These are phyloP conservation scores for Phytophthora podocarpi DNA, from an alignment of 352 stramenopile genomes.

Conservation along the genomic window DNA sequence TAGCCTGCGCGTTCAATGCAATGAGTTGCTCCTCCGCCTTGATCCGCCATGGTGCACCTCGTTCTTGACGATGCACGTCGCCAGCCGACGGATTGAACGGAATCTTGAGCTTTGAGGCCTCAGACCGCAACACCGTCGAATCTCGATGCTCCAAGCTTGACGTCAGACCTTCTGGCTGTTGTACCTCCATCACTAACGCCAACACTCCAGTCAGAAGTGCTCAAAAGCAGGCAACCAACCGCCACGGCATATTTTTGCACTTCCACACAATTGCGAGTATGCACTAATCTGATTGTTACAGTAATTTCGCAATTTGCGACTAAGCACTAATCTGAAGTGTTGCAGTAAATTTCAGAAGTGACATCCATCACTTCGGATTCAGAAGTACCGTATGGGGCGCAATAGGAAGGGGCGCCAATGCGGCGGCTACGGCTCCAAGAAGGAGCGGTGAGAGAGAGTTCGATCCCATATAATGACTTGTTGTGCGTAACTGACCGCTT, in stretches of 20 bases:
- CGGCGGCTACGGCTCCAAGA: slow-evolving; percentile 74
- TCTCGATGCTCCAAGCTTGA: slow-evolving; percentile 14
- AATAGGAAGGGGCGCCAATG: slow-evolving; percentile 78
- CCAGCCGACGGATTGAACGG: slow-evolving; percentile 62
- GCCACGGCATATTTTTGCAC: slow-evolving; percentile 6
- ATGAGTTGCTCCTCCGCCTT: slow-evolving; percentile 47
- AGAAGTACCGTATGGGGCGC: slow-evolving; percentile 71
- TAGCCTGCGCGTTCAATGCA: slow-evolving; percentile 45
- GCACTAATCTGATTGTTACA: too few relatives aligned
- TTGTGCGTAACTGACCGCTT: neutral
- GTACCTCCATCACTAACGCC: slow-evolving; percentile 1
- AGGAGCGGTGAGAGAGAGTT: slow-evolving; percentile 58
- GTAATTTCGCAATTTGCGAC: too few relatives aligned
- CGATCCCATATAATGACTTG: neutral
- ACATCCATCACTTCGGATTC: slow-evolving; percentile 7
- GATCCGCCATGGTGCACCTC: slow-evolving; percentile 54
- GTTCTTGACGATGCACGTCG: slow-evolving; percentile 67
- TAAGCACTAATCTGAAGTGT: slow-evolving; percentile 10
- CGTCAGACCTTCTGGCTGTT: neutral
- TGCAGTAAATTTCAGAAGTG: slow-evolving; percentile 2
- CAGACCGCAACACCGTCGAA: slow-evolving; percentile 22
- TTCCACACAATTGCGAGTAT: too few relatives aligned
- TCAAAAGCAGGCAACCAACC: neutral
- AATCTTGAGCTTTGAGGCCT: slow-evolving; percentile 44
- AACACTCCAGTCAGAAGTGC: slow-evolving; percentile 2